phyloP scores from a whole-genome alignment of 2,329 filamentous ascomycete species.

The Hypomyces perniciosus region DNA sequence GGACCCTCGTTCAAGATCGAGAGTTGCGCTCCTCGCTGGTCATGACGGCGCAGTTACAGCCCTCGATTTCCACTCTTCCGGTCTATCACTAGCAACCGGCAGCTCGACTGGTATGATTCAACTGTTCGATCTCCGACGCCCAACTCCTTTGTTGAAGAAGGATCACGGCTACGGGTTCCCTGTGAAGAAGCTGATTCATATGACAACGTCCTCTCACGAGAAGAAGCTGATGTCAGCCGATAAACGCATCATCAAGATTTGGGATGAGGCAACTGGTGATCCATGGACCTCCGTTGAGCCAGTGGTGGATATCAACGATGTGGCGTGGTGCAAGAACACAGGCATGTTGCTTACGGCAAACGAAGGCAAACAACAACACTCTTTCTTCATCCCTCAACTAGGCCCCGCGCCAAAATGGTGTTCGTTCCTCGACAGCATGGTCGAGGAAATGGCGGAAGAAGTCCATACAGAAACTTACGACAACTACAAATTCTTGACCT shows the following conservation, averaged over 20 bases:
- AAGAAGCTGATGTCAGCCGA: constrained; percentile 89
- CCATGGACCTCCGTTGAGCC: constrained; percentile 97
- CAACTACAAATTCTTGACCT: constrained; percentile 96
- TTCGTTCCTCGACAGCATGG: constrained; percentile 91
- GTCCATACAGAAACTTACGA: constrained; percentile 80
- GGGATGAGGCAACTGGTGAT: constrained; percentile 74
- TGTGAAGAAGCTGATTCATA: constrained; percentile 74
- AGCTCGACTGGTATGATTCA: constrained; percentile 84
- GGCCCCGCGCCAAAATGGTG: constrained; percentile 95
- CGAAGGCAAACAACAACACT: constrained; percentile 89
- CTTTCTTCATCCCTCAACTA: constrained; percentile 90
- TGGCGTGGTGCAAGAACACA: constrained; percentile 85
- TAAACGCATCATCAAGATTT: constrained; percentile 95
- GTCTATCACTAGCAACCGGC: constrained; percentile 78
- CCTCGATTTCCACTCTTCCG: constrained; percentile 76
- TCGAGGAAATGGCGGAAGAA: constrained; percentile 96
- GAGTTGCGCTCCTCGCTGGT: constrained; percentile 69
- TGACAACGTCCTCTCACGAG: constrained; percentile 66
- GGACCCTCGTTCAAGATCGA: constrained; percentile 78
- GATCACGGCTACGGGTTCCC: constrained; percentile 94
- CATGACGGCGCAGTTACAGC: constrained; percentile 75
- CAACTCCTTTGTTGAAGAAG: constrained; percentile 78
- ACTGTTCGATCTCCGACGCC: constrained; percentile 86
- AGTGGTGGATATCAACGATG: constrained; percentile 87
- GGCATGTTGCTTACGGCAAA: constrained; percentile 97